Evolutionary conservation across 1,284 basidiomycete genomes (phyloP), one percentile per base, ranked within the genome.

Genomic region (Trichosporon coremiiforme): DNA sequence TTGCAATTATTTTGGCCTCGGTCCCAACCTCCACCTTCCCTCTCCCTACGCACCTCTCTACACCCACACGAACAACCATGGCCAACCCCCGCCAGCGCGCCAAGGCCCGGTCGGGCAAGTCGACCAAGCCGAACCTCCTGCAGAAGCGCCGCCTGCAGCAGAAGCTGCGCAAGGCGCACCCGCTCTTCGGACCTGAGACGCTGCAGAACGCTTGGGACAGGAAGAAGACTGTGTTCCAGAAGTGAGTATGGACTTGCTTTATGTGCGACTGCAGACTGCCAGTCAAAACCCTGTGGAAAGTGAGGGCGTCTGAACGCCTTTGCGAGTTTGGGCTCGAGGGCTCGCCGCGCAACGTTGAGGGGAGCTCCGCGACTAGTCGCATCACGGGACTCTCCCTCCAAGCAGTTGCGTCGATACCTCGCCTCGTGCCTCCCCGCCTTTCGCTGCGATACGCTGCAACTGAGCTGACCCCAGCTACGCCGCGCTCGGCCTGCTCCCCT

Each of bases 181-280:
- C 90, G 13, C 90, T 98, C 71, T 88, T 90, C 70, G 95, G 92
- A 0, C 92, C 94, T 1, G 90, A 91, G 80, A 85, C 88, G 17
- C 85, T 98, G 68, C 91, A 92, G 79, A 90, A 92, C 64, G 88
- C 89, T 66, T 98, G 95, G 95, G 92, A 97, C 83, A 89, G 88
- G 75, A 87, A 86, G 71, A 94, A 93, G 85, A 99, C 95, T 7
- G 90, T 96, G 31, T 88, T 89, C 75, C 95, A 98, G 87, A 98
- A 98, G 94, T 96, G 80, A 79, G 90, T 86, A 2, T 3, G 17
- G 45, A n/a, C n/a, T 33, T 33, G 33, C 33, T 33, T n/a, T n/a
- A n/a, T n/a, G n/a, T n/a, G n/a, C n/a, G n/a, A n/a, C n/a, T n/a
- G n/a, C n/a, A n/a, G n/a, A n/a, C n/a, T n/a, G n/a, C n/a, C n/a